Percentiles rank a stretch among this genome's conserved stretches.
These are phyloP conservation scores for Macrocystidia cucumis DNA, from an alignment of 1,284 basidiomycete species.

Conservation along the genomic window DNA sequence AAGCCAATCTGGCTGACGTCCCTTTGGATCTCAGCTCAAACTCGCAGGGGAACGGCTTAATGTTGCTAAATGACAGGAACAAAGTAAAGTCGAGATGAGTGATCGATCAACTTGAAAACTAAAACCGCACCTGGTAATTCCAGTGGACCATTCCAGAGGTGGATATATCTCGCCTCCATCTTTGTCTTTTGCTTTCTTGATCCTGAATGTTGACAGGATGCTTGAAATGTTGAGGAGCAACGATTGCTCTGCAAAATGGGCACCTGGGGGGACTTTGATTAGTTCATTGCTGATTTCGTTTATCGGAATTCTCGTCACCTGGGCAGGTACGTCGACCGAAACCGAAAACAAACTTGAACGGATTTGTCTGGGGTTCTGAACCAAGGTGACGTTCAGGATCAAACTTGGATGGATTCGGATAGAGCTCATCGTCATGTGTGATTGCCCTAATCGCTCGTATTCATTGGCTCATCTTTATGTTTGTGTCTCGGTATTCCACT, in stretches of 20 bases:
- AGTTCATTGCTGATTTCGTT: too few relatives aligned
- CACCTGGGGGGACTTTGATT: conserved; percentile 20
- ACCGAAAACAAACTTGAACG: conserved; percentile 13
- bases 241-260: conserved; percentile 31
- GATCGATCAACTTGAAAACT: too few relatives aligned
- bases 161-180: too few relatives aligned
- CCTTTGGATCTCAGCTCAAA: too few relatives aligned
- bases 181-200: too few relatives aligned
- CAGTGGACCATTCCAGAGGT: too few relatives aligned
- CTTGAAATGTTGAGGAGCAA: conserved; percentile 31
- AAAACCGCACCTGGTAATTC: too few relatives aligned
- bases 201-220: conserved; percentile 25
- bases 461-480: neutral
- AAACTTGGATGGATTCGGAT: conserved; percentile 16
- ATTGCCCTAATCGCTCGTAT: conserved; percentile 12
- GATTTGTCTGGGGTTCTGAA: conserved; percentile 10
- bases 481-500: neutral
- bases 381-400: conserved; percentile 16
- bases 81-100: too few relatives aligned
- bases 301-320: too few relatives aligned
- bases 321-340: conserved; percentile 17
- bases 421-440: conserved; percentile 14
- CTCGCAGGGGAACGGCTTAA: too few relatives aligned
- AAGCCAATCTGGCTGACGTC: too few relatives aligned
- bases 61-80: too few relatives aligned